These are phyloP conservation scores for Neurospora sublineolata DNA, from an alignment of 495 filamentous ascomycete genomes.

Conservation along the genomic window DNA sequence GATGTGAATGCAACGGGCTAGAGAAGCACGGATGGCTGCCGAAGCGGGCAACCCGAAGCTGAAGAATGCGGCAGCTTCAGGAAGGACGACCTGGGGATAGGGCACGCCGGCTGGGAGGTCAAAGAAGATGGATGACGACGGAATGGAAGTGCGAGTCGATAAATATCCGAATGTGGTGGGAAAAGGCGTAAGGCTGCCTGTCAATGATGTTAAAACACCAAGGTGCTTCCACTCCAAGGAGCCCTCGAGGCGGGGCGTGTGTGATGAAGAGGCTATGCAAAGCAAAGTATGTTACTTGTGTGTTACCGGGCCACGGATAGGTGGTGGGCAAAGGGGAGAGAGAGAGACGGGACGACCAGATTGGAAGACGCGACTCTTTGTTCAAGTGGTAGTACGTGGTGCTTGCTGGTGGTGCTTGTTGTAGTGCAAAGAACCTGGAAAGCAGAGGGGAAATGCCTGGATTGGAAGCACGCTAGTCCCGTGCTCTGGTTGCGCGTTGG, in stretches of 20 bases:
- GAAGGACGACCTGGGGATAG: not conserved
- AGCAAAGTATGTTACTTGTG: not conserved
- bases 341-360: not conserved
- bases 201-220: not conserved
- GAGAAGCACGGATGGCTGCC: not conserved
- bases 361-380: not conserved
- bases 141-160: not conserved
- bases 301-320: not conserved
- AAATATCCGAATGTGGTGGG: not conserved
- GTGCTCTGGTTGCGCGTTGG: not conserved
- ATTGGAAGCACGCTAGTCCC: not conserved
- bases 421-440: not conserved
- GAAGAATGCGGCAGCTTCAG: not conserved
- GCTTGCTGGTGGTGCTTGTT: not conserved
- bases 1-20: not conserved
- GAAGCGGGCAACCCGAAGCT: not conserved
- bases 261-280: not conserved
- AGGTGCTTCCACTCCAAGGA: not conserved
- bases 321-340: not conserved
- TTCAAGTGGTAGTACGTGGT: not conserved
- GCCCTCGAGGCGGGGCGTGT: not conserved
- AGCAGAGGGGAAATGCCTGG: not conserved
- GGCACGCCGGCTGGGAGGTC: not conserved
- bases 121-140: not conserved
- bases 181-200: not conserved